Percentiles rank a stretch among this genome's conserved stretches.
These are phyloP conservation scores for Chytriomyces confervae DNA, from an alignment of 192 early-diverging fungal species.

Conservation along the genomic window DNA sequence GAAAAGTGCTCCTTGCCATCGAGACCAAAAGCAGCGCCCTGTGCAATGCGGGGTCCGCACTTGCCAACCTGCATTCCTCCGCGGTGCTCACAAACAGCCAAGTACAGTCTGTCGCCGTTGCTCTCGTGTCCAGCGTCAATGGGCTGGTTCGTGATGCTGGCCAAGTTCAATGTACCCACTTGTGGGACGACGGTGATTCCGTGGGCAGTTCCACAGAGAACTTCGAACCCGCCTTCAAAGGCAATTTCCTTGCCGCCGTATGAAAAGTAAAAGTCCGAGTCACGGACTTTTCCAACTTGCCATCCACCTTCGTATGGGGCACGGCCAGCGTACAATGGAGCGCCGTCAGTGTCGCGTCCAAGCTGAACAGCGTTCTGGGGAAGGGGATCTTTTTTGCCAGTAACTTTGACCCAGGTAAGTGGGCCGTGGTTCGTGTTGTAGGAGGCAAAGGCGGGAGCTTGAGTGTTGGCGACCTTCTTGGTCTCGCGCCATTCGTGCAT, in stretches of 20 bases:
- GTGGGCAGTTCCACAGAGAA: slow-evolving; percentile 66
- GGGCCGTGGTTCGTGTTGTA: slow-evolving; percentile 32
- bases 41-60: neutral
- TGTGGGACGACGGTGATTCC: slow-evolving; percentile 60
- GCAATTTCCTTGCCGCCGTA: slow-evolving; percentile 62
- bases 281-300: slow-evolving; percentile 46
- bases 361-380: slow-evolving; percentile 60
- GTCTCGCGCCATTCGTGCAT: slow-evolving; percentile 43
- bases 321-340: slow-evolving; percentile 66
- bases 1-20: slow-evolving; percentile 37
- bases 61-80: slow-evolving; percentile 27
- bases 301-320: slow-evolving; percentile 42
- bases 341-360: slow-evolving; percentile 64
- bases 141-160: slow-evolving; percentile 43
- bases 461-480: slow-evolving; percentile 21
- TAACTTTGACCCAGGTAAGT: slow-evolving; percentile 33
- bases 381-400: slow-evolving; percentile 36
- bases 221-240: slow-evolving; percentile 54
- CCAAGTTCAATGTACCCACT: slow-evolving; percentile 48
- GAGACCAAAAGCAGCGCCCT: slow-evolving; percentile 30
- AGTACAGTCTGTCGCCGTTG: slow-evolving; percentile 64
- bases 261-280: slow-evolving; percentile 48
- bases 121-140: slow-evolving; percentile 65
- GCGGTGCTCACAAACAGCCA: neutral
- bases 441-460: slow-evolving; percentile 23